A percentile compares a stretch with the other conserved stretches of the same genome.
Conservation (phyloP, 768 basidiomycete species). For the Coprinellus micaceus region DNA sequence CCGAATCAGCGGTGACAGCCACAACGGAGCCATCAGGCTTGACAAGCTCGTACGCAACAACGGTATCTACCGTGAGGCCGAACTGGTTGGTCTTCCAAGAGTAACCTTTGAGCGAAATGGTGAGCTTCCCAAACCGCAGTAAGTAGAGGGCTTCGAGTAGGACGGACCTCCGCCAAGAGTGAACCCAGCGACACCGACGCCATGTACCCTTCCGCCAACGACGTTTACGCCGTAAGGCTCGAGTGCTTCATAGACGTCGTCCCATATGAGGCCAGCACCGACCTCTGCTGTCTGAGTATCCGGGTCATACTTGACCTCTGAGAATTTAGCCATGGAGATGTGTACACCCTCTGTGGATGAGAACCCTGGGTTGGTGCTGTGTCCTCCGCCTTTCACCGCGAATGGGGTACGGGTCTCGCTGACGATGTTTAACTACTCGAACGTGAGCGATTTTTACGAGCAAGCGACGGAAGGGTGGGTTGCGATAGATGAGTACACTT, state of each 20-base stretch:
- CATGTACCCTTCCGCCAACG: constrained; percentile 55
- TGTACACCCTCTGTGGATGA: constrained; percentile 60
- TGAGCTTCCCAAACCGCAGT: constrained; percentile 13
- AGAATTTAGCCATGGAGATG: constrained; percentile 51
- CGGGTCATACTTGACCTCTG: constrained; percentile 39
- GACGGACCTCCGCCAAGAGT: constrained; percentile 55
- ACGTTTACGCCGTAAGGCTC: constrained; percentile 48
- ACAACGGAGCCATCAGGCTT: constrained; percentile 47
- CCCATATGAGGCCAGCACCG: constrained; percentile 57
- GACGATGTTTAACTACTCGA: constrained; percentile 29
- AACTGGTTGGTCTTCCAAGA: constrained; percentile 62
- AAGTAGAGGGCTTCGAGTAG: constrained; percentile 26
- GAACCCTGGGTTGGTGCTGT: constrained; percentile 51
- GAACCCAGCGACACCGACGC: constrained; percentile 59
- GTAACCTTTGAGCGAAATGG: constrained; percentile 44
- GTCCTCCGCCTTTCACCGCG: constrained; percentile 64
- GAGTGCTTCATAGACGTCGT: constrained; percentile 56
- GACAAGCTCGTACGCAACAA: constrained; percentile 55
- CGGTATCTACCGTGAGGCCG: constrained; percentile 56
- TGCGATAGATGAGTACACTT: constrained; percentile 14
- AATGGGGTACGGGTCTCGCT: constrained; percentile 19
- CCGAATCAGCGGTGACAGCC: constrained; percentile 29
- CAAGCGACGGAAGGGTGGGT: not conserved
- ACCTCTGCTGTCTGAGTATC: constrained; percentile 36
- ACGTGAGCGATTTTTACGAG: not conserved